Conservation (phyloP, 768 basidiomycete species). For the Suillus weaverae region DNA sequence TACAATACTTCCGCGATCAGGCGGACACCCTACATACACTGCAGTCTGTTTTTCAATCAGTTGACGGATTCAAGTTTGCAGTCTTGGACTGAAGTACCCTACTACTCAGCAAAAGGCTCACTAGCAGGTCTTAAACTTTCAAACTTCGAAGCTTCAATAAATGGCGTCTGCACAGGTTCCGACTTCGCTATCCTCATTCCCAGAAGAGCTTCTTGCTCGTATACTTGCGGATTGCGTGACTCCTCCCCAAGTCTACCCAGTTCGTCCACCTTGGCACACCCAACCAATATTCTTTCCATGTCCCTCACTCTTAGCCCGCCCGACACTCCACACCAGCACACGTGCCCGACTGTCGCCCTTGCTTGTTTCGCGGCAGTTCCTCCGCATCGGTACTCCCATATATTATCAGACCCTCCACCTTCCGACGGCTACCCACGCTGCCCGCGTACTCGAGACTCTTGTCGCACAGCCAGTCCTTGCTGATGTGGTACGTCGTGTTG, state of each 20-base stretch:
- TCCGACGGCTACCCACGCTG: constrained; percentile 39
- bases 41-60: neutral
- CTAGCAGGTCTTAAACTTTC: neutral
- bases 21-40: neutral
- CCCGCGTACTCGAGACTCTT: constrained; percentile 39
- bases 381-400: constrained; percentile 57
- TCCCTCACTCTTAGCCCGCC: constrained; percentile 8
- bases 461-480: constrained; percentile 38
- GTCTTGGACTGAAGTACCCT: neutral
- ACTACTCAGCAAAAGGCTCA: neutral
- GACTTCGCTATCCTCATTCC: constrained; percentile 30
- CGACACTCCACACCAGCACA: constrained; percentile 9
- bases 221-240: constrained; percentile 38
- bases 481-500: constrained; percentile 39
- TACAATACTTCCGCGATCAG: neutral
- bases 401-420: constrained; percentile 56
- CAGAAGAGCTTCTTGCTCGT: constrained; percentile 48
- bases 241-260: constrained; percentile 19
- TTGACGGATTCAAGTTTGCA: neutral
- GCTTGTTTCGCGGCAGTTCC: constrained; percentile 51
- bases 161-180: neutral
- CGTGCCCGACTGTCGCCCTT: constrained; percentile 41
- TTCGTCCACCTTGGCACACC: constrained; percentile 26
- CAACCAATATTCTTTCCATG: constrained; percentile 13
- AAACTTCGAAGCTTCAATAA: neutral